Conservation (phyloP, 1,284 basidiomycete species). For the Pascua guehoae region DNA sequence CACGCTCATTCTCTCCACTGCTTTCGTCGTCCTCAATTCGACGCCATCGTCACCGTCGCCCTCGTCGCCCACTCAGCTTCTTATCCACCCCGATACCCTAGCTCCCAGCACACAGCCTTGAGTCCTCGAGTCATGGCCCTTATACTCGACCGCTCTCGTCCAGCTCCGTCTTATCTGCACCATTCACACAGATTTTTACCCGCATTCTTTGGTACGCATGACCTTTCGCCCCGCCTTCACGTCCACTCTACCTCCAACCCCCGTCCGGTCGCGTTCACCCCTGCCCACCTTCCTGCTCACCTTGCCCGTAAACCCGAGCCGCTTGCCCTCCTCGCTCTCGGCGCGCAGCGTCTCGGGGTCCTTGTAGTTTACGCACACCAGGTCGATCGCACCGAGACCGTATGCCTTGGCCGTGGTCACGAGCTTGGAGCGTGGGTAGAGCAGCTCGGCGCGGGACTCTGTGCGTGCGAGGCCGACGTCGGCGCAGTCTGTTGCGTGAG, state of each 20-base stretch:
- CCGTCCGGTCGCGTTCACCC: neutral
- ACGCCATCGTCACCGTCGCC: too few species aligned
- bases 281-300: constrained; percentile 45
- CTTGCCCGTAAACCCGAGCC: constrained; percentile 82
- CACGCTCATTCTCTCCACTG: too few species aligned
- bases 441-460: constrained; percentile 65
- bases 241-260: neutral
- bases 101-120: too few species aligned
- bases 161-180: too few species aligned
- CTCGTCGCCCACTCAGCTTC: too few species aligned
- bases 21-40: too few species aligned
- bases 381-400: constrained; percentile 79
- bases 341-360: constrained; percentile 64
- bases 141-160: too few species aligned
- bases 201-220: too few species aligned
- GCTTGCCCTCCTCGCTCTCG: constrained; percentile 73
- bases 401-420: constrained; percentile 81
- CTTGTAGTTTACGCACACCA: constrained; percentile 90
- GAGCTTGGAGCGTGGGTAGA: constrained; percentile 80
- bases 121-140: too few species aligned
- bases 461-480: constrained; percentile 83
- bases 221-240: too few species aligned
- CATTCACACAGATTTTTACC: too few species aligned
- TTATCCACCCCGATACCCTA: too few species aligned
- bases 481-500: constrained; percentile 57